Evolutionary conservation across 805 yeast species (phyloP), one percentile per base, ranked within the genome.

Genomic region (Yamadazyma sp.): DNA sequence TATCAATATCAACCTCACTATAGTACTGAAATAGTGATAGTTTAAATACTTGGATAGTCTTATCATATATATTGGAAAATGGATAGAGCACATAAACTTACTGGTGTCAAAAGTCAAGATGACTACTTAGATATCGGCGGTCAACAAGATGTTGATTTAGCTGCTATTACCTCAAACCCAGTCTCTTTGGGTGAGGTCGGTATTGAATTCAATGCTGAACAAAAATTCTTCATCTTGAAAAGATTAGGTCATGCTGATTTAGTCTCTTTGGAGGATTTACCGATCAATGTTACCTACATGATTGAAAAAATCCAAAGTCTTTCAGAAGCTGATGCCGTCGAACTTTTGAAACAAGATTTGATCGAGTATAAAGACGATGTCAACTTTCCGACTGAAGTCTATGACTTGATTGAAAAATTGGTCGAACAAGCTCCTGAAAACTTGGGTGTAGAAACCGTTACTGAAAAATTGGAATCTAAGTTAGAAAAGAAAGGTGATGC

Each of bases 291-390:
- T 12, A 29, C 57, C 0, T 55, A 52, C 30, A 56, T 62, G 54
- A 39, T 61, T 17, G 65, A 62, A 20, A 65, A 62, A 42, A 58
- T 68, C 31, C 58, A 53, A 15, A 40, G 44, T 19, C 43, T 68
- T 43, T 31, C 60, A 3, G 44, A 55, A 7, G 64, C 58, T 2
- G 71, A 69, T 22, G 64, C 76, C 0, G 23, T 63, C 1, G 57
- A 55, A 9, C 61, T 73, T 27, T 49, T 78, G 9, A 27, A 33
- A 20, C 15, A 33, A 21, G 26, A 13, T 3, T 25, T 27, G 9
- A 30, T 13, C 1, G 69, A 64, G 7, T 68, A 55, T 28, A 39
- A 39, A 12, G 48, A 46, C 4, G 61, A 56, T 39, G 58, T 60
- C 23, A 66, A 66, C 38, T 65, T 59, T 40, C 54, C 60, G 2